A percentile compares a stretch with the other conserved stretches of the same genome.
Evolutionary conservation across 2,329 filamentous ascomycete genomes (phyloP).

Genomic region (Neofusicoccum cordaticola): DNA sequence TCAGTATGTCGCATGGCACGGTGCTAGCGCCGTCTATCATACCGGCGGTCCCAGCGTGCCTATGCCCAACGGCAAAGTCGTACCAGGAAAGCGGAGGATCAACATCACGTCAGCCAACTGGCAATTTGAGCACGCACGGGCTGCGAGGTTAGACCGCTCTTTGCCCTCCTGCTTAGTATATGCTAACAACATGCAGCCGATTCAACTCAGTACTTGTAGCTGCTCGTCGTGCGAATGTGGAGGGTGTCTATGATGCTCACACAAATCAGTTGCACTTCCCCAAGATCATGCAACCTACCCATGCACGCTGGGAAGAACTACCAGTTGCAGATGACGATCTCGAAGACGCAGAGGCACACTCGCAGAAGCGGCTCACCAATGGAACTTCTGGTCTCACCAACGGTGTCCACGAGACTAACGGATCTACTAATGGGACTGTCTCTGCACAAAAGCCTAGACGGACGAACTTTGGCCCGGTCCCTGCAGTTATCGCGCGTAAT

Average conservation of each 20-base stretch:
- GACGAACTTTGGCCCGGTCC: constrained; percentile 53
- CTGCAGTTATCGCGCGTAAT: constrained; percentile 58
- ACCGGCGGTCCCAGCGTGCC: constrained; percentile 76
- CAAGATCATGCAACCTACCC: constrained; percentile 82
- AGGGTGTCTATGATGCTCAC: constrained; percentile 87
- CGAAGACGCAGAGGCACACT: constrained; percentile 23
- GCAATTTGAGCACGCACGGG: constrained; percentile 91
- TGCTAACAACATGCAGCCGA: constrained; percentile 53
- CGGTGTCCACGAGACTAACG: constrained; percentile 22
- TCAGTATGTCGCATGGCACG: constrained; percentile 98
- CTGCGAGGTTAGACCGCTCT: constrained; percentile 67
- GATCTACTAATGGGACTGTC: constrained; percentile 7
- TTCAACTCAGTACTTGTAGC: constrained; percentile 77
- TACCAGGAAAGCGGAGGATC: constrained; percentile 76
- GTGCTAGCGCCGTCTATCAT: constrained; percentile 93
- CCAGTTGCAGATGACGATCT: constrained; percentile 32
- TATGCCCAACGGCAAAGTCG: constrained; percentile 66
- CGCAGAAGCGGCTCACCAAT: constrained; percentile 21
- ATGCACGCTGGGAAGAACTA: constrained; percentile 76
- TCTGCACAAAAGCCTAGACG: constrained; percentile 16
- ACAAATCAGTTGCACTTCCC: constrained; percentile 91
- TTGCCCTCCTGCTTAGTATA: constrained; percentile 21
- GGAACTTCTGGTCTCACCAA: constrained; percentile 38
- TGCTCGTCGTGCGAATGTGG: constrained; percentile 65
- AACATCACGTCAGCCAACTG: constrained; percentile 92